phyloP scores from a whole-genome alignment of 1,139 yeast species.

The Wickerhamiella infanticola region DNA sequence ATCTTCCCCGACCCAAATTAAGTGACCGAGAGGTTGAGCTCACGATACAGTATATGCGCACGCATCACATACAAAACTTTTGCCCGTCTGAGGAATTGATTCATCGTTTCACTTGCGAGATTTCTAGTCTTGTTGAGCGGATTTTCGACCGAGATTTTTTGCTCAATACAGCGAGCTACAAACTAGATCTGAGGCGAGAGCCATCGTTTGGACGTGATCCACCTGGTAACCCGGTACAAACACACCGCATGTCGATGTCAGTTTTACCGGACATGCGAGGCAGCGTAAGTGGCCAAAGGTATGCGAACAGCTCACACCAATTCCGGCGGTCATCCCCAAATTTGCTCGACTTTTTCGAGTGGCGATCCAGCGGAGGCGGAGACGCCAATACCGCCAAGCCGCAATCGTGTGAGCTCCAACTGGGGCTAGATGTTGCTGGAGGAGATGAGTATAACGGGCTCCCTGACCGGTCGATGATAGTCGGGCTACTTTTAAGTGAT shows the following conservation, averaged over 20 bases:
- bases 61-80: conserved; percentile 23
- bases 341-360: conserved; percentile 7
- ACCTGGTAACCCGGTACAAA: not conserved
- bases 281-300: not conserved
- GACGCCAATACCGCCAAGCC: not conserved
- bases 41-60: conserved; percentile 21
- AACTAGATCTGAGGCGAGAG: conserved; percentile 9
- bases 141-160: conserved; percentile 19
- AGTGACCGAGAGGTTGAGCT: conserved; percentile 25
- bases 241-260: conserved; percentile 11
- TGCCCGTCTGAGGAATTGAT: conserved; percentile 25
- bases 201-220: not conserved
- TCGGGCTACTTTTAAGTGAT: conserved; percentile 13
- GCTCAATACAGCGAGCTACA: conserved; percentile 9
- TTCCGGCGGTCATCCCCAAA: conserved; percentile 7
- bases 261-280: conserved; percentile 5
- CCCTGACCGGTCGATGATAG: conserved; percentile 2
- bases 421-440: not conserved
- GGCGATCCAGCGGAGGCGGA: conserved; percentile 1
- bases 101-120: conserved; percentile 25
- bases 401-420: not conserved
- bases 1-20: conserved; percentile 21
- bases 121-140: conserved; percentile 22
- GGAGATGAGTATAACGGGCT: conserved; percentile 3
- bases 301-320: not conserved